Base-by-base conservation (phyloP, 805 yeast species). In the Barnettozyma salicaria region DNA sequence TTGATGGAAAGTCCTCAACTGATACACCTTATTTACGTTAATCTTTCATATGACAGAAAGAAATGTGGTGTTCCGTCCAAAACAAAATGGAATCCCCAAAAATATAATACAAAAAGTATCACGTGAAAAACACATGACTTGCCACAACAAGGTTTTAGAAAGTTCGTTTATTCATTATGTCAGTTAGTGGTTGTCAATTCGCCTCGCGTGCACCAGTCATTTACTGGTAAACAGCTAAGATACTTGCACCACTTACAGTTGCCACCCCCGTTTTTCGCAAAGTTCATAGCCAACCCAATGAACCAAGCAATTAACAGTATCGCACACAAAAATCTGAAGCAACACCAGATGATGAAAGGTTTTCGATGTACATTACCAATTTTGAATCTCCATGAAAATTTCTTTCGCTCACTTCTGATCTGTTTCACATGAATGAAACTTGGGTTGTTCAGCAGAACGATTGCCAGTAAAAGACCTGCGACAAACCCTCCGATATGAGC, bases 401-500 rank as follows among this genome's bases (percentile, higher is more conserved):
- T 38, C 9, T 19, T 24, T 6, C n/a, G n/a, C 12, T 31, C 30
- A 11, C n/a, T 27, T 17, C 14, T 18, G 34, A 36, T 18, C 36
- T 33, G 32, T 42, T 41, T 22, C 32, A 44, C 42, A 50, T 57
- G 27, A 3, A 58, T 49, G 40, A 70, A 72, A 13, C 64, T 60
- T 1, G 89, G 89, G 43, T 76, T 79, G 27, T 74, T 66, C 27
- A 81, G 50, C 9, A 79, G 43, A 1, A 69, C 58, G 0, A 76
- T 49, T 1, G 80, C 74, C 23, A 67, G 45, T 19, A 74, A 52
- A 1, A 76, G 26, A 0, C 89, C 89, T 58, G 75, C 60, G 18
- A 76, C 70, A 58, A 80, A 78, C 6, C 89, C 89, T 9, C 89
- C 89, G 47, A 81, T 72, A 55, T 81, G 88, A 29, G 82, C 69